Base-by-base conservation (phyloP, 306 rosid species). In the Quercus cerris region DNA sequence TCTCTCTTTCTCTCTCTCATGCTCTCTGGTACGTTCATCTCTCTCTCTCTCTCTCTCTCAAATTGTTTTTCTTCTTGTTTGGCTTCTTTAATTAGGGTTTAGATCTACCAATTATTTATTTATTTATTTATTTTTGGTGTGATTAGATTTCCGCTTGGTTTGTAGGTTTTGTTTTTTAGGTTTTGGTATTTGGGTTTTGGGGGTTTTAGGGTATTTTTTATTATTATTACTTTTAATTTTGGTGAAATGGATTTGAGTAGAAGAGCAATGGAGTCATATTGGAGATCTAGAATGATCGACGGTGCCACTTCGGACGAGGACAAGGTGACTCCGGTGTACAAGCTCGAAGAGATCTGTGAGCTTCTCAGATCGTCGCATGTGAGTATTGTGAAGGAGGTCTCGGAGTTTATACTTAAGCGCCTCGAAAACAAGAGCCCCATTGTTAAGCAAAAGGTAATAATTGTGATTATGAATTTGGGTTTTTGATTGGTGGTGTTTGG, bases 241-340 rank as follows among this genome's bases (percentile, higher is more conserved):
- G 76, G 84, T 61, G 35, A n/a, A 70, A 96, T 96, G 99, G 99
- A 96, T 80, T 83, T 97, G 71, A 93, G 99, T 86, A 85, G 99
- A 70, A 90, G 99, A 90, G 99, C 98, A 38, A 97, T 96, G 80
- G 99, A 96, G 79, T 90, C 99, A 41, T 96, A 91, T 73, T 91
- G 98, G 99, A 87, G 98, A 70, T 91, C 98, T 30, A 81, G 97
- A 66, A 75, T 93, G 93, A 83, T 96, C 81, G 99, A 96, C 81
- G 86, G 86, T 52, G 99, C 91, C 17, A 96, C 99, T 4, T 88
- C 94, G 18, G 97, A 93, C 71, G 98, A 96, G 84, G 99, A 93
- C 84, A 93, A 96, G 78, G 97, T 96, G 41, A 70, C 99, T 0
- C 97, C 99, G 3, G 97, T 96, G 6, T 96, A 88, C 88, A 96